Evolutionary conservation across 495 filamentous ascomycete species (phyloP), one percentile per base, ranked within the genome.

Genomic region (Penicillium taxi): DNA sequence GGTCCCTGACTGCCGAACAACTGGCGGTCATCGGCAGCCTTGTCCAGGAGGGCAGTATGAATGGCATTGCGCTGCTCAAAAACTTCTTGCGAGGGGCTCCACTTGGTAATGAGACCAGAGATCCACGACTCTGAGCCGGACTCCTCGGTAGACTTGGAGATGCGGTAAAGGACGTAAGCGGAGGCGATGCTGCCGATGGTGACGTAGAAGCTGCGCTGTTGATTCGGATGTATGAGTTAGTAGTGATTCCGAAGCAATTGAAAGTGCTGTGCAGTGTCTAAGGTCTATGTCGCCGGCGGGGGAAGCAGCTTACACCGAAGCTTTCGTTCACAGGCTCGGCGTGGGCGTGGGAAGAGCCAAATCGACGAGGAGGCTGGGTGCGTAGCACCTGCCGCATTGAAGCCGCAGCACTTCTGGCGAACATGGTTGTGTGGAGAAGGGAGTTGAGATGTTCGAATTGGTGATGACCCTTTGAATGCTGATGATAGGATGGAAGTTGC

Each of bases 131-230:
- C 52, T 21, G 67, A 65, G 43, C 64, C 65, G 26, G 65, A 59
- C 35, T 74, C 70, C 45, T 67, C 42, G 48, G 44, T 54, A 24
- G 67, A 56, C 41, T 68, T 51, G 57, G 32, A 55, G 45, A 62
- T 24, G 31, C 54, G 60, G 70, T 82, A 86, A 23, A 83, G 49
- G 27, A 71, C 63, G 57, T 75, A 69, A 21, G 56, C 54, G 25
- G 73, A 61, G 29, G 80, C 76, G 25, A 84, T 56, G 27, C 67
- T 60, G 37, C 73, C 78, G 27, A 82, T 53, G 39, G 69, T 57
- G 40, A 83, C 50, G 61, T 79, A 88, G 65, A 88, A 84, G 37
- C 68, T 72, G 42, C 59, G 64, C 81, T 85, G 52, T 59, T 26
- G 14, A 38, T 37, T 41, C 37, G 32, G 41, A 37, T 33, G 20